phyloP scores from a whole-genome alignment of 2,329 filamentous ascomycete species.

The Apiospora kogelbergensis region DNA sequence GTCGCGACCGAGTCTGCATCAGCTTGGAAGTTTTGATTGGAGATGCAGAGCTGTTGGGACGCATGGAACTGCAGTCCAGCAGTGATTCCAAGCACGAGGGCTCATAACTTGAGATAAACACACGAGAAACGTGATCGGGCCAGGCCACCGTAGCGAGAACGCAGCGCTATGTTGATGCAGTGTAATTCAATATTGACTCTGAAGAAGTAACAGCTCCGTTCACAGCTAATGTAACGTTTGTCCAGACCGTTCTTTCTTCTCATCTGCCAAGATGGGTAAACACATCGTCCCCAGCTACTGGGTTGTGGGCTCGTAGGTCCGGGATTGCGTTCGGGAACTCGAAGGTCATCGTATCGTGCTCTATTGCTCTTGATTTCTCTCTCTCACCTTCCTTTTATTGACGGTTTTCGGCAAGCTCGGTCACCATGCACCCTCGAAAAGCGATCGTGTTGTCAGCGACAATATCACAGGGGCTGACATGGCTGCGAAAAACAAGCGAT shows the following conservation, averaged over 20 bases:
- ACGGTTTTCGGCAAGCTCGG: not conserved
- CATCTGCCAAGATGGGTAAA: not conserved
- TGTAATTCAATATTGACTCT: not conserved
- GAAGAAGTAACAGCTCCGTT: not conserved
- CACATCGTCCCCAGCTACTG: not conserved
- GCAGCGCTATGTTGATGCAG: not conserved
- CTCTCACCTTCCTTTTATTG: not conserved
- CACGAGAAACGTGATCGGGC: not conserved
- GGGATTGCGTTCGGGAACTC: not conserved
- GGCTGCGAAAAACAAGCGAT: not conserved
- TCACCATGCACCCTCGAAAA: not conserved
- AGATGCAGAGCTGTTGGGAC: not conserved
- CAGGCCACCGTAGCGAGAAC: not conserved
- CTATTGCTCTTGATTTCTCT: no score
- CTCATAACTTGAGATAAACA: not conserved
- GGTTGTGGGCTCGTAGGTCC: not conserved
- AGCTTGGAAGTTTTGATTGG: not conserved
- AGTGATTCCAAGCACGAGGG: not conserved
- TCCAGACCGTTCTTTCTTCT: slow-evolving; percentile 2
- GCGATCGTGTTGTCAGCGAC: no score
- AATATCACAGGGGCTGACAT: no score
- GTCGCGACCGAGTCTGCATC: not conserved
- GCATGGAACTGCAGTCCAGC: not conserved
- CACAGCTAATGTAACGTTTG: not conserved
- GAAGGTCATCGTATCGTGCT: no score